Evolutionary conservation across 345 rosid genomes (phyloP).

Genomic region (Salix viminalis): DNA sequence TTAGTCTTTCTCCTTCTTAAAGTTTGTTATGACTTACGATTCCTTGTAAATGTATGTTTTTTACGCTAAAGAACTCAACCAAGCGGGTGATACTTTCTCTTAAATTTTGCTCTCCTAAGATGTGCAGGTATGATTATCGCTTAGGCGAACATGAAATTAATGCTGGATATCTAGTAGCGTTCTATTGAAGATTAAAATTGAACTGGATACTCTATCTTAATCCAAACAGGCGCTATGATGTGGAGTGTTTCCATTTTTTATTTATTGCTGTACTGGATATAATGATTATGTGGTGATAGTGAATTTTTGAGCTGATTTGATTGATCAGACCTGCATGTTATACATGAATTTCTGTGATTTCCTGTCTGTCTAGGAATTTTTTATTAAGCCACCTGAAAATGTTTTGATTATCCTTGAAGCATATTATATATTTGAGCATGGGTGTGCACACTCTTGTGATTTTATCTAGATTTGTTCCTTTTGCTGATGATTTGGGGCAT

Average conservation of each 20-base stretch:
- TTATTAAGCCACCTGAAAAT: background rate
- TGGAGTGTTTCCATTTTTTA: background rate
- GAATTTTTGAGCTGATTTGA: background rate
- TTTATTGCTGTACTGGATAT: background rate
- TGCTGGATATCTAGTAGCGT: background rate
- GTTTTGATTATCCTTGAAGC: background rate
- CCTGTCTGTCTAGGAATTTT: background rate
- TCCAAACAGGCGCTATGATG: background rate
- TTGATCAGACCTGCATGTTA: background rate
- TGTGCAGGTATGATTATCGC: no score
- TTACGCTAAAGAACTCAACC: background rate
- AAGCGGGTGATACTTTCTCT: background rate
- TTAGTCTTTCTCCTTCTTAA: background rate
- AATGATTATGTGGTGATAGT: background rate
- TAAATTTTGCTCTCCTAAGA: no score
- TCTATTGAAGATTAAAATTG: background rate
- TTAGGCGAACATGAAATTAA: background rate
- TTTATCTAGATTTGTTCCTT: constrained; percentile 1
- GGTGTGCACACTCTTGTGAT: background rate
- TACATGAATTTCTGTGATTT: background rate
- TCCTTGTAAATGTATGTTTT: background rate
- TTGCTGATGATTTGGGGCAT: background rate
- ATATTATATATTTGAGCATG: background rate
- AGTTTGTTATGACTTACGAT: background rate
- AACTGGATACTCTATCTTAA: background rate